Evolutionary conservation across 2,329 filamentous ascomycete genomes (phyloP).

Genomic region (Fusarium bactridioides): DNA sequence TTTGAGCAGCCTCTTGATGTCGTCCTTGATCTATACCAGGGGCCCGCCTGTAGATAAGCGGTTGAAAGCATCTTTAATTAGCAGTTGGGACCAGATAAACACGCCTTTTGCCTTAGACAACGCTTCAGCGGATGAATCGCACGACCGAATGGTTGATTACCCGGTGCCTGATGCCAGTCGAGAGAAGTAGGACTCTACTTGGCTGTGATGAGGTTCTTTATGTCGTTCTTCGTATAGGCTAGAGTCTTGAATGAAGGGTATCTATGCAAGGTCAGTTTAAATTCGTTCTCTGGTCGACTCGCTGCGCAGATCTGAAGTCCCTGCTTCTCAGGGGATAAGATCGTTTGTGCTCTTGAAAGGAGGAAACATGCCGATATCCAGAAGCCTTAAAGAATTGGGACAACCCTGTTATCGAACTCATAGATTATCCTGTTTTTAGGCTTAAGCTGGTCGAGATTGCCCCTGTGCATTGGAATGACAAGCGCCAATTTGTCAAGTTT

Average conservation of each 20-base stretch:
- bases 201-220: not conserved
- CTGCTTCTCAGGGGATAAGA: too few species aligned
- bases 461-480: not conserved
- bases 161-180: not conserved
- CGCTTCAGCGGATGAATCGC: not conserved
- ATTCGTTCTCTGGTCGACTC: too few species aligned
- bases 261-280: too few species aligned
- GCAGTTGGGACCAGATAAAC: not conserved
- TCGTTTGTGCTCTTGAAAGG: not conserved
- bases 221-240: too few species aligned
- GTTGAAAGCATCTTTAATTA: not conserved
- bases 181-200: not conserved
- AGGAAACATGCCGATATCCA: not conserved
- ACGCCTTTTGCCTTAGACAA: not conserved
- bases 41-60: not conserved
- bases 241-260: too few species aligned
- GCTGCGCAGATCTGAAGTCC: too few species aligned
- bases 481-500: not conserved
- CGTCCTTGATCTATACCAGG: not conserved
- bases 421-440: rapidly evolving
- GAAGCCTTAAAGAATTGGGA: not conserved
- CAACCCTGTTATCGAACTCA: not conserved
- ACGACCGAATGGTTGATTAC: not conserved
- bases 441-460: not conserved
- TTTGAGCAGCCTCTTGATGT: not conserved